A percentile compares a stretch with the other conserved stretches of the same genome.
Conservation (phyloP, 768 basidiomycete species). For the Cystofilobasidium capitatum region DNA sequence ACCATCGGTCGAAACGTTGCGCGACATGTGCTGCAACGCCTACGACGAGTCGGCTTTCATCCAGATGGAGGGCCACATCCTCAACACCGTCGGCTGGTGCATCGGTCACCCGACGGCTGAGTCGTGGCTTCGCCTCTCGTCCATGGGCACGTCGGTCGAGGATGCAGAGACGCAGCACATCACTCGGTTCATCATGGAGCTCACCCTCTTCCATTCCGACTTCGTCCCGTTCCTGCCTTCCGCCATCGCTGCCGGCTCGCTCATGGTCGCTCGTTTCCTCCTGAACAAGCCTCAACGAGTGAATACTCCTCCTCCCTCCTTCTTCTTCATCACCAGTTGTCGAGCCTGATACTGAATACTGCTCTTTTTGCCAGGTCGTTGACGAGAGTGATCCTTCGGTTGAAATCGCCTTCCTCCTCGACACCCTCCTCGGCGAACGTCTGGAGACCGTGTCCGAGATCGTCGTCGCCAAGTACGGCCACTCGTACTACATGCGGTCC, state of each 20-base stretch:
- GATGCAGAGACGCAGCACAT: slow-evolving; percentile 87
- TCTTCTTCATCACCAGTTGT: too few species aligned
- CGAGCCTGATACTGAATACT: background rate
- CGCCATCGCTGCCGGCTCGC: slow-evolving; percentile 71
- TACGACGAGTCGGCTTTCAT: slow-evolving; percentile 96
- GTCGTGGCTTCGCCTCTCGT: slow-evolving; percentile 71
- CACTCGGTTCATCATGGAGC: slow-evolving; percentile 97
- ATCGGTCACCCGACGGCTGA: slow-evolving; percentile 96
- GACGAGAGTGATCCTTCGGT: slow-evolving; percentile 8
- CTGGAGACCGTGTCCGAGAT: slow-evolving; percentile 38
- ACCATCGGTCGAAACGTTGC: slow-evolving; percentile 86
- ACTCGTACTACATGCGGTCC: slow-evolving; percentile 90
- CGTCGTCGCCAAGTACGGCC: slow-evolving; percentile 45
- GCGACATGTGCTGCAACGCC: slow-evolving; percentile 86
- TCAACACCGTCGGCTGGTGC: slow-evolving; percentile 91
- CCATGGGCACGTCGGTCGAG: slow-evolving; percentile 49
- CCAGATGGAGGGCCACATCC: slow-evolving; percentile 97
- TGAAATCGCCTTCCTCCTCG: slow-evolving; percentile 51
- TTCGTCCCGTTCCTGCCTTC: slow-evolving; percentile 78
- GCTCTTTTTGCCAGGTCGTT: background rate
- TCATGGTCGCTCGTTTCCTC: slow-evolving; percentile 79
- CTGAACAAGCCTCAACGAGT: slow-evolving; percentile 67
- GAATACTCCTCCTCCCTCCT: slow-evolving; percentile 35
- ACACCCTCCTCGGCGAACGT: slow-evolving; percentile 63
- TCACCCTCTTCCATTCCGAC: slow-evolving; percentile 92